Percentiles rank a stretch among this genome's conserved stretches.
Evolutionary conservation across 352 stramenopile species (phyloP).

Genomic region (Globisporangium spiculum): DNA sequence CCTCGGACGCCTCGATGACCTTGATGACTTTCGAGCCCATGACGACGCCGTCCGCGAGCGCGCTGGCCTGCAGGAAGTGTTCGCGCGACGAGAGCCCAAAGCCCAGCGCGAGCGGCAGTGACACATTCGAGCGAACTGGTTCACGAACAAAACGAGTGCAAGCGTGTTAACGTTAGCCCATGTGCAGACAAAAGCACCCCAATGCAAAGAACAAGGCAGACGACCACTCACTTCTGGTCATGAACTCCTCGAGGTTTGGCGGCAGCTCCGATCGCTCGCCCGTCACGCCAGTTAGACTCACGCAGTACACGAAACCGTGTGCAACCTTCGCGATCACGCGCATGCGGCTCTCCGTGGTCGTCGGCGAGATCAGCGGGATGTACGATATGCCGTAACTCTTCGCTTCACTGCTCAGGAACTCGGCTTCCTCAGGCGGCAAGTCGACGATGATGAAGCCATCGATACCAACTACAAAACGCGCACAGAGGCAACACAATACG

Average conservation of each 20-base stretch:
- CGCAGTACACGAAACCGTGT: slow-evolving; percentile 86
- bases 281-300: slow-evolving; percentile 92
- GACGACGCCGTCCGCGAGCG: slow-evolving; percentile 89
- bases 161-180: background rate
- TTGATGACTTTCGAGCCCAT: slow-evolving; percentile 89
- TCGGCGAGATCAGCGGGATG: slow-evolving; percentile 97
- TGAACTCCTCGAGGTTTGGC: slow-evolving; percentile 92
- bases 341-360: slow-evolving; percentile 95
- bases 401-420: slow-evolving; percentile 88
- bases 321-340: slow-evolving; percentile 64
- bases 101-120: slow-evolving; percentile 92
- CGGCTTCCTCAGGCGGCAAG: slow-evolving; percentile 94
- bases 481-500: slow-evolving; percentile 17
- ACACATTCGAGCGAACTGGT: slow-evolving; percentile 80
- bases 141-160: slow-evolving; percentile 7
- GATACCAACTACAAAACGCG: slow-evolving; percentile 61
- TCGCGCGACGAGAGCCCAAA: slow-evolving; percentile 96
- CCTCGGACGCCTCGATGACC: slow-evolving; percentile 66
- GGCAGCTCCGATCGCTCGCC: slow-evolving; percentile 90
- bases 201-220: background rate
- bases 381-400: slow-evolving; percentile 91
- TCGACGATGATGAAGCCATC: slow-evolving; percentile 99
- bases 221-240: slow-evolving; percentile 62
- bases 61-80: slow-evolving; percentile 89
- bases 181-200: background rate